Conservation (phyloP, 2,329 filamentous ascomycete genomes). For the Tolypocladium cylindrosporum region DNA sequence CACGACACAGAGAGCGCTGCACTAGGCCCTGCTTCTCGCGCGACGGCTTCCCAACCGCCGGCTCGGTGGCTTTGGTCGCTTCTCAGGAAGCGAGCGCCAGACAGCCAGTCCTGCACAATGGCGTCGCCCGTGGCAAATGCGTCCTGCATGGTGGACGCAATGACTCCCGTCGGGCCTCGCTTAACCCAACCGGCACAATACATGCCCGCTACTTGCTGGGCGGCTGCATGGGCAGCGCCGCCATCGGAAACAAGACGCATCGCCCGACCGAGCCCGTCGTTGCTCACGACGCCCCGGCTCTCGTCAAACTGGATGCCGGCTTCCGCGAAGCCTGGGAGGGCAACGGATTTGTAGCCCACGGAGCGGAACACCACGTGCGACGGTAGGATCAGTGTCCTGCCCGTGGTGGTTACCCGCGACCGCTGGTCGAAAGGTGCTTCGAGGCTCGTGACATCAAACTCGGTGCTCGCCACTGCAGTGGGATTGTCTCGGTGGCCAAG, state of each 20-base stretch:
- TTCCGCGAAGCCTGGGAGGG: constrained; percentile 63
- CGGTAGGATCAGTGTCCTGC: constrained; percentile 41
- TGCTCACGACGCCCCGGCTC: constrained; percentile 64
- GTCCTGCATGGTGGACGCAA: constrained; percentile 91
- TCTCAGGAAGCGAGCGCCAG: constrained; percentile 29
- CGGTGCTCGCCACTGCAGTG: constrained; percentile 49
- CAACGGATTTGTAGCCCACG: constrained; percentile 84
- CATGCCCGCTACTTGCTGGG: constrained; percentile 50
- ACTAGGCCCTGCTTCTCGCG: constrained; percentile 41
- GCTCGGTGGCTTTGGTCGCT: neutral
- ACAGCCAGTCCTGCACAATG: constrained; percentile 66
- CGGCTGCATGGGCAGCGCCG: constrained; percentile 20
- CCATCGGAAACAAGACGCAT: constrained; percentile 23
- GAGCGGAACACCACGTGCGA: constrained; percentile 76
- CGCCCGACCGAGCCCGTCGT: constrained; percentile 72
- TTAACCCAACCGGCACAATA: constrained; percentile 98
- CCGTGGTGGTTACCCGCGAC: constrained; percentile 38
- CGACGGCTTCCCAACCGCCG: constrained; percentile 69
- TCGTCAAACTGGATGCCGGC: constrained; percentile 72
- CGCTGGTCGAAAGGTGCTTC: constrained; percentile 42
- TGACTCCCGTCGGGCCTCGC: constrained; percentile 86
- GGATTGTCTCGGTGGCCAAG: constrained; percentile 34
- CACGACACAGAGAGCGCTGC: constrained; percentile 61
- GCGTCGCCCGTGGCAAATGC: constrained; percentile 83
- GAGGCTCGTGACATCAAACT: constrained; percentile 55